Base-by-base conservation (phyloP, 305 asterid species). In the Vinca major region DNA sequence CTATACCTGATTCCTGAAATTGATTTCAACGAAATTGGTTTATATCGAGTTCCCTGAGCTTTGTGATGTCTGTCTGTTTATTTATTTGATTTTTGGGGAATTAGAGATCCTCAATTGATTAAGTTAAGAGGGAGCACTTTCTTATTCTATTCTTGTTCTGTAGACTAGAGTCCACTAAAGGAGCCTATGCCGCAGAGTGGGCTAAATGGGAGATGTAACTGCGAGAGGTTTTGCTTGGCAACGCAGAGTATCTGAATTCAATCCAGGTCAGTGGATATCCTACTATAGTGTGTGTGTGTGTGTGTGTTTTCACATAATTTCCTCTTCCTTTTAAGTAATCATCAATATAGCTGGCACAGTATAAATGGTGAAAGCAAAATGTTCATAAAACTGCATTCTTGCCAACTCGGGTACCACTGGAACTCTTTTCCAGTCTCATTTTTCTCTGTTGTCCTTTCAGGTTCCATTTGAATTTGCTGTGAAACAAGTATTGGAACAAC, bases 101-200 rank as follows among this genome's bases (percentile, higher is more conserved):
- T 26, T 26, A 12, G 3, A 58, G 64, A 58, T 58, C 44, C 10
- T 58, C 8, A 7, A 7, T 50, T 61, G 48, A 36, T 16, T 39
- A 7, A 36, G 37, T 43, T 16, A 3, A 26, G 41, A 14, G 9
- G 47, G 47, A 33, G 3, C 2, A 10, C 3, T 9, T 48, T 11
- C 62, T 44, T 62, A 10, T 62, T 64, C 41, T 50, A 13, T 63
- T 62, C 55, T 71, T 55, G 40, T 73, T 74, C 69, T 79, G 73
- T 70, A 93, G 99, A 78, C 60, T 80, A 85, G 99, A 90, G 71
- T 82, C 99, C 43, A 75, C 82, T 55, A 93, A 93, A 86, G 99
- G 97, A 76, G 67, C 88, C 62, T 90, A 85, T 69, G 86, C 80
- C 4, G 66, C 57, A 65, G 96, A 87, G 77, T 90, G 99, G 99